phyloP scores from a whole-genome alignment of 2,329 filamentous ascomycete genomes.

The Thielaviopsis ethacetica region DNA sequence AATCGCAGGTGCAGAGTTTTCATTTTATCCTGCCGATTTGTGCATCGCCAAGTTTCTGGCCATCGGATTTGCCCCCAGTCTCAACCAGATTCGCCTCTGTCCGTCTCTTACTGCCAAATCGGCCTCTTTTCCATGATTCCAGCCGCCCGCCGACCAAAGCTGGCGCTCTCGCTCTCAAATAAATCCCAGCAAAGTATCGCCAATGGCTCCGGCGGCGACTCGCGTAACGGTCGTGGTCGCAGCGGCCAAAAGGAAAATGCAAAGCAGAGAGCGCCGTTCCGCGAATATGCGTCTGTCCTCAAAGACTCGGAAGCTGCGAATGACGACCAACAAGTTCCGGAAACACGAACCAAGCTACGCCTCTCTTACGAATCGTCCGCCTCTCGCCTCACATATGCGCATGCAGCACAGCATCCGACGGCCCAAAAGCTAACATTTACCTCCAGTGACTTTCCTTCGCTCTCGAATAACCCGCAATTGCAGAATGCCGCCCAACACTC shows the following conservation, averaged over 20 bases:
- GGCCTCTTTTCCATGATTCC: neutral
- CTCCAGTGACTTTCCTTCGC: conserved; percentile 45
- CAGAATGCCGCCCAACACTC: conserved; percentile 31
- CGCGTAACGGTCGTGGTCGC: neutral
- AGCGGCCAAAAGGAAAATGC: neutral
- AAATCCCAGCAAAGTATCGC: neutral
- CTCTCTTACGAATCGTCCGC: neutral
- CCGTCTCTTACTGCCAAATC: no score
- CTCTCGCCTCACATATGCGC: neutral
- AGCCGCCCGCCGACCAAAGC: neutral
- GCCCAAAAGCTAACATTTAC: neutral
- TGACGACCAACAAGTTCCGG: neutral
- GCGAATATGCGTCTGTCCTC: neutral
- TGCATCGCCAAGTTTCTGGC: neutral
- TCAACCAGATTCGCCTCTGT: neutral
- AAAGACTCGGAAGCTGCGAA: neutral
- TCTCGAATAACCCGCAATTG: conserved; percentile 44
- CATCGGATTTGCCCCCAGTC: neutral
- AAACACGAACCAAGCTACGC: neutral
- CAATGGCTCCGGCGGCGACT: neutral
- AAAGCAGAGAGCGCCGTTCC: neutral
- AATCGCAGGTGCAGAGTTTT: neutral
- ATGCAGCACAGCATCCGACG: neutral
- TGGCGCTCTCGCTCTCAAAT: neutral
- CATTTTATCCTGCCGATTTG: neutral